Percentiles rank a stretch among this genome's conserved stretches.
Conservation (phyloP, 257 asterid species). For the Handroanthus guayacan region DNA sequence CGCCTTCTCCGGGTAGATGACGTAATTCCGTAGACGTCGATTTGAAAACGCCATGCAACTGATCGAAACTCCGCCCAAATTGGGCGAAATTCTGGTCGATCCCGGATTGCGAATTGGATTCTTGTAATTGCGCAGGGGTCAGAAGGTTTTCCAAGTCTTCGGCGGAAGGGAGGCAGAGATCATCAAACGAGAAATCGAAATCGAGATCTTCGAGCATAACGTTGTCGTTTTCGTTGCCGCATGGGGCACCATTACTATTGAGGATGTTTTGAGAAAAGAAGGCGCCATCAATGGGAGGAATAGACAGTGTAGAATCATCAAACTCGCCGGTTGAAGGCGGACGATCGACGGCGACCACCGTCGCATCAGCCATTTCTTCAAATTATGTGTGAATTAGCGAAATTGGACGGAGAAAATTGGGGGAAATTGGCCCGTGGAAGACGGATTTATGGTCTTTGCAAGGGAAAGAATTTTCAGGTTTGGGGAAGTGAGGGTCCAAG, state of each 20-base stretch:
- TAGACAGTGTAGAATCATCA: conserved; percentile 45
- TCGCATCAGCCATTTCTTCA: conserved; percentile 49
- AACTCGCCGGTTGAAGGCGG: conserved; percentile 37
- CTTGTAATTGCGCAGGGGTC: conserved; percentile 12
- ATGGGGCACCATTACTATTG: conserved; percentile 26
- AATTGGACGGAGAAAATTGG: conserved; percentile 20
- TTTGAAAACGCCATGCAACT: conserved; percentile 56
- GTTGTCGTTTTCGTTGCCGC: conserved; percentile 38
- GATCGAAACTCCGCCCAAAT: conserved; percentile 40
- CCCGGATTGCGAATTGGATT: conserved; percentile 40
- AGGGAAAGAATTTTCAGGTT: conserved; percentile 39
- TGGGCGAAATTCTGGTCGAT: conserved; percentile 41
- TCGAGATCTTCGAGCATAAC: conserved; percentile 58
- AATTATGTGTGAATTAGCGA: conserved; percentile 12
- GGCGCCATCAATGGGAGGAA: conserved; percentile 54
- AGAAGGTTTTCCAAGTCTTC: conserved; percentile 45
- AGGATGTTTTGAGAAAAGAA: conserved; percentile 50
- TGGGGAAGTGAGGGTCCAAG: conserved; percentile 25
- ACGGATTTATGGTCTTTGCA: conserved; percentile 7
- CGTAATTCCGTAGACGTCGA: conserved; percentile 57
- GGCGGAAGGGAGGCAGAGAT: conserved; percentile 51
- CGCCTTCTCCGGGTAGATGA: conserved; percentile 44
- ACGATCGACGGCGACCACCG: conserved; percentile 48
- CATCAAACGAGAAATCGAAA: conserved; percentile 76
- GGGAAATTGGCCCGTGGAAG: conserved; percentile 7